These are phyloP conservation scores for Salix viminalis DNA, from an alignment of 345 rosid species.

Conservation along the genomic window DNA sequence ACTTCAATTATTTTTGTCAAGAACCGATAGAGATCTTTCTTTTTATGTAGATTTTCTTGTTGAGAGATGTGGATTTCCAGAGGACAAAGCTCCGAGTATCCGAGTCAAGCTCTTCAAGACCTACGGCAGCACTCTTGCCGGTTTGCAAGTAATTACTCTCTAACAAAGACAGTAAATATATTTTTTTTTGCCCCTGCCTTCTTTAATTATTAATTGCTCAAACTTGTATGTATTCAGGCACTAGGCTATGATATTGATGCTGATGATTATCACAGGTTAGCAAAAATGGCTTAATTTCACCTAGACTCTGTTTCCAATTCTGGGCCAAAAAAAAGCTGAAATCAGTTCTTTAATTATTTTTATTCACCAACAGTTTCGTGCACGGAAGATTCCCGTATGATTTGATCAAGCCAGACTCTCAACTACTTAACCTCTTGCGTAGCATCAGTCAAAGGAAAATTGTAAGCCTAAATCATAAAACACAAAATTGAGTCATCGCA, in stretches of 20 bases:
- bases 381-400: constrained; percentile 94
- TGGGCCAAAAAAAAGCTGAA: neutral
- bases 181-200: neutral
- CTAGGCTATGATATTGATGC: constrained; percentile 69
- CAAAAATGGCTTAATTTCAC: neutral
- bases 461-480: constrained; percentile 31
- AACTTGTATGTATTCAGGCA: constrained; percentile 38
- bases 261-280: constrained; percentile 83
- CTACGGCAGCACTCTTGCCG: constrained; percentile 92
- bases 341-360: neutral
- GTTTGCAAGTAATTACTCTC: constrained; percentile 54
- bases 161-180: neutral
- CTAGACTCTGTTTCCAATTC: neutral
- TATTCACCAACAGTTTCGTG: constrained; percentile 53
- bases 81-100: constrained; percentile 51
- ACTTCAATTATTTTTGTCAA: neutral
- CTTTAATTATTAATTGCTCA: neutral
- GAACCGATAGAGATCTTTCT: neutral
- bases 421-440: constrained; percentile 53
- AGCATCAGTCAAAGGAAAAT: constrained; percentile 68
- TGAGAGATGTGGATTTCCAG: constrained; percentile 62
- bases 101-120: constrained; percentile 78
- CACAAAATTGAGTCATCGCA: neutral
- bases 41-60: constrained; percentile 55
- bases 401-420: constrained; percentile 59